phyloP scores from a whole-genome alignment of 805 yeast genomes.

The Candida xiaguanensis region DNA sequence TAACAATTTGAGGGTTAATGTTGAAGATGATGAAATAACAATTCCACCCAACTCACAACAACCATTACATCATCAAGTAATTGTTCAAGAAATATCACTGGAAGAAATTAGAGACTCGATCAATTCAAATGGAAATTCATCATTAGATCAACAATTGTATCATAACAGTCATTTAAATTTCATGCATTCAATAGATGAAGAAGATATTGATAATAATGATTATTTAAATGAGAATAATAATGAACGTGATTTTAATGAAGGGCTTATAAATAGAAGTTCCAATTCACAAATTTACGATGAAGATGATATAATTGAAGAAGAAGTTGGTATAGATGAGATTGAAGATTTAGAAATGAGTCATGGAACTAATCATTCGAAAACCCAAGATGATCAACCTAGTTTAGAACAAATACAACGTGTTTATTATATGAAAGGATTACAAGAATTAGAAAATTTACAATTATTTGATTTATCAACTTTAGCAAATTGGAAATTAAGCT shows the following conservation, averaged over 20 bases:
- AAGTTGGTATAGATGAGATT: constrained; percentile 11
- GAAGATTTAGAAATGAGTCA: constrained; percentile 6
- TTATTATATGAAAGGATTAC: constrained; percentile 45
- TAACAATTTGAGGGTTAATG: background rate
- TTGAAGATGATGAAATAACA: background rate
- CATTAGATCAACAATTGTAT: constrained; percentile 1
- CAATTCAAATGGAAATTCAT: constrained; percentile 2
- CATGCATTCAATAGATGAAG: constrained; percentile 7
- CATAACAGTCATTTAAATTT: constrained; percentile 3
- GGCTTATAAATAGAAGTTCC: background rate
- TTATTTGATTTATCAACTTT: constrained; percentile 72
- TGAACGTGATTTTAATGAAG: constrained; percentile 3
- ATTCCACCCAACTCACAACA: background rate
- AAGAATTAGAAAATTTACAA: constrained; percentile 54
- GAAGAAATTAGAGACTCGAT: constrained; percentile 9
- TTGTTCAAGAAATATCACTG: constrained; percentile 4
- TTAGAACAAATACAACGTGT: constrained; percentile 39
- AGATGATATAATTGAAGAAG: constrained; percentile 11
- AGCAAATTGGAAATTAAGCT: constrained; percentile 83
- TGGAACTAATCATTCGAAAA: constrained; percentile 4
- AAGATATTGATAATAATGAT: background rate
- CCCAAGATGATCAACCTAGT: constrained; percentile 24
- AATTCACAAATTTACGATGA: constrained; percentile 1
- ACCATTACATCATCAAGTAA: constrained; percentile 6
- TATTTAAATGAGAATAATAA: background rate